These are phyloP conservation scores for Cutaneotrichosporon cavernicola DNA, from an alignment of 1,284 basidiomycete genomes.

Conservation along the genomic window DNA sequence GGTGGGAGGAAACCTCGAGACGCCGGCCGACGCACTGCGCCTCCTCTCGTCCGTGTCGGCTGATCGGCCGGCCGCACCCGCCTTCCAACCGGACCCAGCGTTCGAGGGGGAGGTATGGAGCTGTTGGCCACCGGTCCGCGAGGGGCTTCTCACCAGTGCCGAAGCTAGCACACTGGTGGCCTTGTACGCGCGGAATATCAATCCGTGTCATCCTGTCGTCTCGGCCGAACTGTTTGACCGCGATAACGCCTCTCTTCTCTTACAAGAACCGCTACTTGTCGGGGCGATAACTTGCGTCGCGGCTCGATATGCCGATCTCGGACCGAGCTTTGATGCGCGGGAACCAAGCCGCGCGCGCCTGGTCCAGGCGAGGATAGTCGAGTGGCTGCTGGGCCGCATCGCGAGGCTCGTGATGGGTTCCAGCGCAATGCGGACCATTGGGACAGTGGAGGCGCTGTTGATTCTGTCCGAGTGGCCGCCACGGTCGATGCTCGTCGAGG, in stretches of 20 bases:
- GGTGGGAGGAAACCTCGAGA: slow-evolving; percentile 21
- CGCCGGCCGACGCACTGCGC: slow-evolving; percentile 28
- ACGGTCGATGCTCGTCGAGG: slow-evolving; percentile 20
- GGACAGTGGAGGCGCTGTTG: slow-evolving; percentile 31
- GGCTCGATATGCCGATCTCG: slow-evolving; percentile 24
- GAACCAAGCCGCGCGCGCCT: slow-evolving; percentile 22
- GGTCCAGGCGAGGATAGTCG: slow-evolving; percentile 20
- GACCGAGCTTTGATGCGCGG: slow-evolving; percentile 19
- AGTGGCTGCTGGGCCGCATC: slow-evolving; percentile 27
- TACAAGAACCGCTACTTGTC: slow-evolving; percentile 24
- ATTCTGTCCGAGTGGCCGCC: slow-evolving; percentile 32
- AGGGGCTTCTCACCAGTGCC: slow-evolving; percentile 26
- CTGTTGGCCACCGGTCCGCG: slow-evolving; percentile 28
- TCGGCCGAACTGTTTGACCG: slow-evolving; percentile 24
- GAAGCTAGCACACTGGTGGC: slow-evolving; percentile 22
- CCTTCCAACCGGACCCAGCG: neutral
- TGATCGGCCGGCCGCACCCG: slow-evolving; percentile 6
- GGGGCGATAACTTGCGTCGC: slow-evolving; percentile 24
- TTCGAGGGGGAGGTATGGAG: slow-evolving; percentile 21
- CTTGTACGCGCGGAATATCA: slow-evolving; percentile 23
- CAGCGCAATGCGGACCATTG: slow-evolving; percentile 26
- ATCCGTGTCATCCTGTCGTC: slow-evolving; percentile 25
- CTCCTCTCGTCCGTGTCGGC: slow-evolving; percentile 28
- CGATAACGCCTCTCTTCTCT: slow-evolving; percentile 15
- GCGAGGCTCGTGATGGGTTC: slow-evolving; percentile 26